These are phyloP conservation scores for Fusarium sp. DNA, from an alignment of 2,329 filamentous ascomycete species.

Conservation along the genomic window DNA sequence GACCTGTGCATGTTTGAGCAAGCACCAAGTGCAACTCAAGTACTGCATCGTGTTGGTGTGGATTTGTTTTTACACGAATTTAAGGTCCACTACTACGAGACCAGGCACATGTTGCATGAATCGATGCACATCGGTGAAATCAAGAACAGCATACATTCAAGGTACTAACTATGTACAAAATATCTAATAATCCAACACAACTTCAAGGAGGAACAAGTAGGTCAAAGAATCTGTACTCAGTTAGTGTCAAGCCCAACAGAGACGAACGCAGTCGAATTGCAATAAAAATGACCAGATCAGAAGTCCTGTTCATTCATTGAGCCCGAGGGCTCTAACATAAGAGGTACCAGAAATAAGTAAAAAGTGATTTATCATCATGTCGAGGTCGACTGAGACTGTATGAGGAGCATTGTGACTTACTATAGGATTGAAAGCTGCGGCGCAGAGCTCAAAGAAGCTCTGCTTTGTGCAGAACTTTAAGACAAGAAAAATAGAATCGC, in stretches of 20 bases:
- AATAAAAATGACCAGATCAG: constrained; percentile 61
- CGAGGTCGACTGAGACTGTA: constrained; percentile 35
- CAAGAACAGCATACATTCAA: background rate
- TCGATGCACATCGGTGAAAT: background rate
- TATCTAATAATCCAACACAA: background rate
- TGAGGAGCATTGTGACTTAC: constrained; percentile 46
- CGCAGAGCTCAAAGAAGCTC: background rate
- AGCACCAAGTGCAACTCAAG: background rate
- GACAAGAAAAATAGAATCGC: constrained; percentile 24
- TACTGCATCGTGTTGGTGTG: background rate
- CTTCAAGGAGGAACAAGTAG: background rate
- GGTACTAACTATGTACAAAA: background rate
- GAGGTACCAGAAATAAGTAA: constrained; percentile 93
- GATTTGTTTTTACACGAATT: background rate
- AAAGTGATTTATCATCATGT: constrained; percentile 77
- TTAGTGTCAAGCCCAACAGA: constrained; percentile 30
- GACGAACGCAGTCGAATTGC: constrained; percentile 3
- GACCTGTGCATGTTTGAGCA: background rate
- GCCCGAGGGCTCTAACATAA: constrained; percentile 81
- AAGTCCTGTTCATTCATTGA: constrained; percentile 89
- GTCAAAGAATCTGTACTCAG: constrained; percentile 7
- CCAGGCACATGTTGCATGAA: background rate
- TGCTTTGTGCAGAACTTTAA: background rate
- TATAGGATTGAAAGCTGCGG: constrained; percentile 12
- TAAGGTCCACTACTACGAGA: background rate